These are phyloP conservation scores for Heterobasidion occidentale DNA, from an alignment of 1,284 basidiomycete species.

Conservation along the genomic window DNA sequence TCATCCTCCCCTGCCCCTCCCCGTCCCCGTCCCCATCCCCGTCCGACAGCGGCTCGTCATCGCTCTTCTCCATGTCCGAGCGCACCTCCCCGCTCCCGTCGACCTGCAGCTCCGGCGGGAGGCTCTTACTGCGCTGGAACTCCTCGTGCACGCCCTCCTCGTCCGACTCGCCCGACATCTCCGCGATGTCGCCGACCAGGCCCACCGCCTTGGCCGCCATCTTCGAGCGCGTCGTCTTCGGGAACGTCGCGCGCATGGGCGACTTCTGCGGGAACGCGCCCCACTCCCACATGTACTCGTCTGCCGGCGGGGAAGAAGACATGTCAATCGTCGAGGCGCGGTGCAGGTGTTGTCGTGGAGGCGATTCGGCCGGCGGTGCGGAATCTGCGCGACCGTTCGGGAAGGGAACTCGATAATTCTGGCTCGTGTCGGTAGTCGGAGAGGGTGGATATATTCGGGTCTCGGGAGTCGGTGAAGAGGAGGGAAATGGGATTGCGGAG, in stretches of 20 bases:
- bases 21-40: slow-evolving; percentile 16
- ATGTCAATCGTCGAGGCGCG: not conserved
- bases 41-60: slow-evolving; percentile 22
- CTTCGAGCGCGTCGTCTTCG: slow-evolving; percentile 11
- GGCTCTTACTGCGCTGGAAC: slow-evolving; percentile 13
- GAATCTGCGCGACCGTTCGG: slow-evolving; percentile 43
- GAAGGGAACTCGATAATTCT: slow-evolving; percentile 19
- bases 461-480: not conserved
- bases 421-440: slow-evolving; percentile 2
- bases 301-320: slow-evolving; percentile 19
- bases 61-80: slow-evolving; percentile 12
- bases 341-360: slow-evolving; percentile 4
- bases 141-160: slow-evolving; percentile 2
- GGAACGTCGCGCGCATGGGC: slow-evolving; percentile 48
- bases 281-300: slow-evolving; percentile 83
- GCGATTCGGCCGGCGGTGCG: slow-evolving; percentile 42
- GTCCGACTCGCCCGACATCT: not conserved
- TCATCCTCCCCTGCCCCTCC: slow-evolving; percentile 26
- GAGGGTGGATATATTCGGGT: not conserved
- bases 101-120: slow-evolving; percentile 12
- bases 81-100: slow-evolving; percentile 4
- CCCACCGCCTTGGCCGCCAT: not conserved
- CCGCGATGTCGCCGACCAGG: not conserved
- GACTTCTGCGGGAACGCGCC: slow-evolving; percentile 77
- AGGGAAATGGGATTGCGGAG: not conserved